These are phyloP conservation scores for Kuraishia ogatae DNA, from an alignment of 805 yeast genomes.

Conservation along the genomic window DNA sequence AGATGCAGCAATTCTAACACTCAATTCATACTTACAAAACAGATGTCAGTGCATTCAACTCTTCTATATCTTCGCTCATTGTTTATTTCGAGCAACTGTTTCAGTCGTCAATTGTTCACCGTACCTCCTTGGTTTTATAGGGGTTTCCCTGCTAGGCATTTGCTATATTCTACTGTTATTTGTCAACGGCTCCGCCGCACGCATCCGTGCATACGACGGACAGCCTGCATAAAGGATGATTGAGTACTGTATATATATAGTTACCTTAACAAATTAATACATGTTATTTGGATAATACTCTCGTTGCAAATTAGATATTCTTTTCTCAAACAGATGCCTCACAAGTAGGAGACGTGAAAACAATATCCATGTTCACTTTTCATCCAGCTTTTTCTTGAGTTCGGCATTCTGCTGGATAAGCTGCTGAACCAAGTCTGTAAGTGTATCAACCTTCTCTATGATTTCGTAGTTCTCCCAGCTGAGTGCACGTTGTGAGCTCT, in stretches of 20 bases:
- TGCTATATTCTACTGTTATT: neutral
- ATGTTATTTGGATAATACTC: neutral
- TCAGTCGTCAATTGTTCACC: no score
- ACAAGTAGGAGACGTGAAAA: neutral
- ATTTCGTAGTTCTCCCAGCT: slow-evolving; percentile 58
- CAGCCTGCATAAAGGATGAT: neutral
- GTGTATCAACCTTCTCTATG: slow-evolving; percentile 40
- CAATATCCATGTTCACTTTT: neutral
- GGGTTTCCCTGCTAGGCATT: no score
- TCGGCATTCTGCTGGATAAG: slow-evolving; percentile 19
- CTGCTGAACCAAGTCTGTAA: slow-evolving; percentile 29
- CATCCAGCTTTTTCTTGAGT: slow-evolving; percentile 5
- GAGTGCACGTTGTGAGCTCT: slow-evolving; percentile 45
- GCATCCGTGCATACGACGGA: neutral
- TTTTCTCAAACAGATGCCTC: no score
- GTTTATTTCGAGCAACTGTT: no score
- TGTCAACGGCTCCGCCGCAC: neutral
- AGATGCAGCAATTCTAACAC: neutral
- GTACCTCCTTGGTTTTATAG: no score
- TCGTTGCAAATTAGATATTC: no score
- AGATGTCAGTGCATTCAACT: slow-evolving; percentile 19
- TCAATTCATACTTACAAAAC: slow-evolving; percentile 12
- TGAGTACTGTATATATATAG: no score
- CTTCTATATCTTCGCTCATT: slow-evolving; percentile 13
- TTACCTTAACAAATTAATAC: neutral